These are phyloP conservation scores for Cucurbita moschata DNA, from an alignment of 306 rosid genomes.

Conservation along the genomic window DNA sequence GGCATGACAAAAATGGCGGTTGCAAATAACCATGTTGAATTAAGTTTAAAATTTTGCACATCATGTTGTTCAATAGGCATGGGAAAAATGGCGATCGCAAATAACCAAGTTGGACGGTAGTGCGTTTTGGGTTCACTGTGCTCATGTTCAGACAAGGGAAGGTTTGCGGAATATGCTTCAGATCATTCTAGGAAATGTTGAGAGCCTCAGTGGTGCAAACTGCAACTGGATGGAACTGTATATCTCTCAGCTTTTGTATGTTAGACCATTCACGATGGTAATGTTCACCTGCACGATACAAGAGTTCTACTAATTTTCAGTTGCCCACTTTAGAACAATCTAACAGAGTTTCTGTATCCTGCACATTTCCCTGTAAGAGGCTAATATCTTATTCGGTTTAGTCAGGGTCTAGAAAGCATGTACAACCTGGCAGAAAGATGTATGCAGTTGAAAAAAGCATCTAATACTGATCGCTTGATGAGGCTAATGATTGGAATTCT, in stretches of 20 bases:
- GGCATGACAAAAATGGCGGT: conserved; percentile 97
- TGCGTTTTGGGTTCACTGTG: conserved; percentile 68
- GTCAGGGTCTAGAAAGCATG: conserved; percentile 89
- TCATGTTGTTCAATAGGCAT: conserved; percentile 38
- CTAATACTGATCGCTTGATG: conserved; percentile 42
- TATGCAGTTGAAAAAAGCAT: conserved; percentile 50
- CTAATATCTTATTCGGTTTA: background rate
- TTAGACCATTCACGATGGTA: conserved; percentile 76
- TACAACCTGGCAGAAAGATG: conserved; percentile 66
- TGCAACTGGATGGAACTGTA: conserved; percentile 76
- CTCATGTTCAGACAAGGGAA: conserved; percentile 51
- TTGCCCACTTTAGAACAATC: background rate
- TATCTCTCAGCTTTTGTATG: conserved; percentile 60
- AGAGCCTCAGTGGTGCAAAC: conserved; percentile 46
- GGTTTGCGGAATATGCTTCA: conserved; percentile 81
- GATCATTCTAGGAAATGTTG: conserved; percentile 66
- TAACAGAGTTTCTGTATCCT: background rate
- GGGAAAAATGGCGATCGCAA: conserved; percentile 91
- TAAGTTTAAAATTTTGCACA: background rate
- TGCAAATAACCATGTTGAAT: conserved; percentile 53
- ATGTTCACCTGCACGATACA: conserved; percentile 9
- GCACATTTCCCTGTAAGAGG: background rate
- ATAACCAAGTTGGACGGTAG: conserved; percentile 74
- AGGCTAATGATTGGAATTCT: conserved; percentile 66
- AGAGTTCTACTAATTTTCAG: background rate